Evolutionary conservation across 2,329 filamentous ascomycete species (phyloP).

Genomic region (Chalaropsis thielavioides): DNA sequence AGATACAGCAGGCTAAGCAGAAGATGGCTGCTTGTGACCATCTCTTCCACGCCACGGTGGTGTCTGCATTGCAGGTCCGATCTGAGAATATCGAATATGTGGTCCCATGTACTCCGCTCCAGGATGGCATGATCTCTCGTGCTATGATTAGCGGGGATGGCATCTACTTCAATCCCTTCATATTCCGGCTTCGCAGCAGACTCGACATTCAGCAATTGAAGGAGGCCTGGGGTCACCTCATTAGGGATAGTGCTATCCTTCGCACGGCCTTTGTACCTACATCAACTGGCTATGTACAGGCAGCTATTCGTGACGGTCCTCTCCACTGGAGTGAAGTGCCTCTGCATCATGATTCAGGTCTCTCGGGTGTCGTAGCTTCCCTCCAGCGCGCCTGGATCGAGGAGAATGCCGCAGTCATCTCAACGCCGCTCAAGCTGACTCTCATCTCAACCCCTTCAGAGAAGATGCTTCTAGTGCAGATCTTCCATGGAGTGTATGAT

Average conservation of each 20-base stretch:
- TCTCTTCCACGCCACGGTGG: slow-evolving; percentile 39
- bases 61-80: slow-evolving; percentile 36
- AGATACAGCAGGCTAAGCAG: slow-evolving; percentile 33
- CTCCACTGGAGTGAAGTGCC: slow-evolving; percentile 32
- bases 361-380: not conserved
- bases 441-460: slow-evolving; percentile 23
- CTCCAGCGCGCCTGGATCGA: slow-evolving; percentile 37
- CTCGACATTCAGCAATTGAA: slow-evolving; percentile 36
- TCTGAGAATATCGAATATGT: slow-evolving; percentile 52
- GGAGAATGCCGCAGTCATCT: slow-evolving; percentile 35
- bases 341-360: not conserved
- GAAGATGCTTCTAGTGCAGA: slow-evolving; percentile 42
- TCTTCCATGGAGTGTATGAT: slow-evolving; percentile 83
- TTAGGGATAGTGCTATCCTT: slow-evolving; percentile 46
- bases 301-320: slow-evolving; percentile 36
- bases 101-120: slow-evolving; percentile 69
- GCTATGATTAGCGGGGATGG: slow-evolving; percentile 38
- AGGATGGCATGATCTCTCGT: slow-evolving; percentile 71
- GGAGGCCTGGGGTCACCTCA: slow-evolving; percentile 42
- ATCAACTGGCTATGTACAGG: slow-evolving; percentile 62
- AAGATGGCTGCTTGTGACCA: slow-evolving; percentile 49
- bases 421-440: slow-evolving; percentile 38
- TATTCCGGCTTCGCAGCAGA: slow-evolving; percentile 36
- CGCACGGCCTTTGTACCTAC: slow-evolving; percentile 61
- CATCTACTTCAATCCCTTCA: slow-evolving; percentile 68